phyloP scores from a whole-genome alignment of 75 land plant species.

The Pseudotsuga menziesii region DNA sequence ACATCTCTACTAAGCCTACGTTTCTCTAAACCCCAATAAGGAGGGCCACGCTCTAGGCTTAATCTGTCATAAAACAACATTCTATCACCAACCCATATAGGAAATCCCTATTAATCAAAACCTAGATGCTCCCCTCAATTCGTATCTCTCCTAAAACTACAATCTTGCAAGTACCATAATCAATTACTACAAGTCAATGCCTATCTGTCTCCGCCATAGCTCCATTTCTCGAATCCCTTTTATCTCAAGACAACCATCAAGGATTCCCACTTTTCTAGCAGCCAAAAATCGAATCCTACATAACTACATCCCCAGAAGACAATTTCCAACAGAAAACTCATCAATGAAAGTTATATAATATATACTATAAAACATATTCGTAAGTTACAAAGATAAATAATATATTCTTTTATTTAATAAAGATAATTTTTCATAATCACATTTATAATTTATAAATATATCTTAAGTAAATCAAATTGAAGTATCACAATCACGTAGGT shows the following conservation, averaged over 20 bases:
- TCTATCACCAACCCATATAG: not conserved
- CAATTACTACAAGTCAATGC: not conserved
- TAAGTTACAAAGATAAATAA: no score
- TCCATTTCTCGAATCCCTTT: not conserved
- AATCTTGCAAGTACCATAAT: not conserved
- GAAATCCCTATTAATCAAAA: not conserved
- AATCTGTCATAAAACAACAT: not conserved
- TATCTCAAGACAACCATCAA: not conserved
- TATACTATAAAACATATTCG: no score
- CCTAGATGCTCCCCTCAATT: no score
- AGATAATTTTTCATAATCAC: no score
- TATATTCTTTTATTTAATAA: no score
- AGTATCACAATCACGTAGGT: no score
- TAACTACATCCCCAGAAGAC: not conserved
- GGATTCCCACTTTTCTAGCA: not conserved
- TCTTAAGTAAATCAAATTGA: no score
- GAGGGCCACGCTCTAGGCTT: not conserved
- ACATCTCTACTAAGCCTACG: no score
- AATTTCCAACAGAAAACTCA: not conserved
- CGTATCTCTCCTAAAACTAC: not conserved
- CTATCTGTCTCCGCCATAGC: not conserved
- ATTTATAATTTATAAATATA: no score
- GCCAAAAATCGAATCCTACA: not conserved
- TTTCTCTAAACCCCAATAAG: not conserved
- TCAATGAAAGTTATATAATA: no score